Evolutionary conservation across 1,284 basidiomycete genomes (phyloP).

Genomic region (Pholiota adiposa): DNA sequence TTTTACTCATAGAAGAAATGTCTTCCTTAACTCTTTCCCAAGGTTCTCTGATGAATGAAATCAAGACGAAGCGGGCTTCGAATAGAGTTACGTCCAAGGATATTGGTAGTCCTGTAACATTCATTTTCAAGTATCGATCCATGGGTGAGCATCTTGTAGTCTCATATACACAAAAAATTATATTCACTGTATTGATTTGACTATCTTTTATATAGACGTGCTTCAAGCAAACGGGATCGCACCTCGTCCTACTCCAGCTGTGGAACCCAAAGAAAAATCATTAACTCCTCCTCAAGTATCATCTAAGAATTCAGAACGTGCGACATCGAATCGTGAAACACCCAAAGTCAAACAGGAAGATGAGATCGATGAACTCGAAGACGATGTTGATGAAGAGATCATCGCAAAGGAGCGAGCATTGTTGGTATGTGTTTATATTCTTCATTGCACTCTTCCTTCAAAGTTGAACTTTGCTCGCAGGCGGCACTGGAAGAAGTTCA

Average conservation of each 20-base stretch:
- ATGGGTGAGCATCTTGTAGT: conserved; percentile 6
- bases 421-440: neutral
- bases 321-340: neutral
- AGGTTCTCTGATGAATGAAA: neutral
- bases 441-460: neutral
- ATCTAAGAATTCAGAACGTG: neutral
- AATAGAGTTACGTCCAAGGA: neutral
- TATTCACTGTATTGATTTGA: neutral
- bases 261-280: neutral
- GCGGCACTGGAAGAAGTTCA: conserved; percentile 6
- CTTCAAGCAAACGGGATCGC: conserved; percentile 17
- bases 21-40: neutral
- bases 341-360: neutral
- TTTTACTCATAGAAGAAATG: neutral
- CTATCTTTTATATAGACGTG: conserved; percentile 3
- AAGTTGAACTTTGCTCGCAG: neutral
- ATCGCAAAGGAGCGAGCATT: neutral
- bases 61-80: neutral
- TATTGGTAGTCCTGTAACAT: neutral
- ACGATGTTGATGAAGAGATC: neutral
- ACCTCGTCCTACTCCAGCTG: neutral
- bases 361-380: neutral
- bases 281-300: neutral
- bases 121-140: conserved; percentile 13
- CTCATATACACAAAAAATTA: no score